Base-by-base conservation (phyloP, 352 stramenopile genomes). In the Phytophthora quininea region DNA sequence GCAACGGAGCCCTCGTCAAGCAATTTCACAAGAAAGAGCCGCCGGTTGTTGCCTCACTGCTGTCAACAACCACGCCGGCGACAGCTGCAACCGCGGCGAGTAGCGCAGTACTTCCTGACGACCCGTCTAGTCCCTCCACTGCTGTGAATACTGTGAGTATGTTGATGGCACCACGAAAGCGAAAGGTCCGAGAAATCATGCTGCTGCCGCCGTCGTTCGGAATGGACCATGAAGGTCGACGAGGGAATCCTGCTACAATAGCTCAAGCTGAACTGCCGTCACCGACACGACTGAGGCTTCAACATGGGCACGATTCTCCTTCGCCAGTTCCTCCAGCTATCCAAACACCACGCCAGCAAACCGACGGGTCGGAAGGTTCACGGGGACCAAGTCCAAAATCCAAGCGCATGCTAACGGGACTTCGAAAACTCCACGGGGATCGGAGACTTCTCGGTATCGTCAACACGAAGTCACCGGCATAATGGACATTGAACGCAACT, bases 381-480 rank as follows among this genome's bases (percentile, higher is more conserved):
- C 56, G 31, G 67, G 50, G 50, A 1, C 30, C 30, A 40, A 64
- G 62, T 51, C 24, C 60, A 11, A 51, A 54, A 30, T 38, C 61
- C 71, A 57, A 52, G 24, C 45, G 29, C 38, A 53, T 3, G 46
- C 50, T 40, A 46, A 15, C 29, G 35, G 37, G 35, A 30, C 27
- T 2, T n/a, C 59, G 50, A 59, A 49, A 50, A 58, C 40, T 2
- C 27, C 52, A 29, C 55, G 67, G 54, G 37, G 15, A 2, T 62
- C 56, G 0, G 58, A 83, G 49, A 62, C 59, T 46, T 80, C 76
- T 3, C 71, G 68, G 3, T 90, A 94, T 51, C 67, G 79, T 40
- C 80, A 92, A 38, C 92, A 96, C 38, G 84, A 94, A 60, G 77
- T 95, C 42, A 96, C 90, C 8, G 90, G 71, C 69, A 92, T 96